These are phyloP conservation scores for Apiospora sp. DNA, from an alignment of 2,329 filamentous ascomycete species.

Conservation along the genomic window DNA sequence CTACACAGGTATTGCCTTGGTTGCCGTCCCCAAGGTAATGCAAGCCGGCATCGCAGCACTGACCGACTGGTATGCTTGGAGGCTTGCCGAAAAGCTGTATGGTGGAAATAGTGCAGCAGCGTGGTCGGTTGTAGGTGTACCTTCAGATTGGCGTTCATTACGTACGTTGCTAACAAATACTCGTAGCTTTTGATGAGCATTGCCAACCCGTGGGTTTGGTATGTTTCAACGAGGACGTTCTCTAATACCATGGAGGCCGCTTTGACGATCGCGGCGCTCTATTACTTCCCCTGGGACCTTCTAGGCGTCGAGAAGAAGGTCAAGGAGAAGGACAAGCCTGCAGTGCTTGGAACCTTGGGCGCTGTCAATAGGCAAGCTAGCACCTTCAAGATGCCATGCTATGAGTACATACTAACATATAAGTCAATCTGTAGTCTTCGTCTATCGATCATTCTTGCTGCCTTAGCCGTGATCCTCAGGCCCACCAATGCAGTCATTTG, in stretches of 20 bases:
- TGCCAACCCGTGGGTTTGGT: slow-evolving; percentile 94
- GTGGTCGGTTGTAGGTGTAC: slow-evolving; percentile 71
- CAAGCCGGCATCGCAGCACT: slow-evolving; percentile 82
- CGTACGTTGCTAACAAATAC: neutral
- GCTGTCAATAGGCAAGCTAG: slow-evolving; percentile 40
- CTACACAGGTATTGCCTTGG: slow-evolving; percentile 48
- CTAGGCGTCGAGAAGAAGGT: slow-evolving; percentile 51
- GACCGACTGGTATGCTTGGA: slow-evolving; percentile 89
- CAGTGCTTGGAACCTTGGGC: slow-evolving; percentile 38
- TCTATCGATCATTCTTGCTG: slow-evolving; percentile 76
- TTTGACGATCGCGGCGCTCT: slow-evolving; percentile 80
- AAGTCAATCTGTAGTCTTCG: slow-evolving; percentile 55
- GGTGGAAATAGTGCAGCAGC: slow-evolving; percentile 69
- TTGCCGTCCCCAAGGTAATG: slow-evolving; percentile 75
- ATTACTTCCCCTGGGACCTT: slow-evolving; percentile 87
- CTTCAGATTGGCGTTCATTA: neutral
- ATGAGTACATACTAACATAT: neutral
- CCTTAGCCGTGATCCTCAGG: slow-evolving; percentile 82
- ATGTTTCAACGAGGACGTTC: slow-evolving; percentile 89
- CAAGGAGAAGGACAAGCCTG: slow-evolving; percentile 49
- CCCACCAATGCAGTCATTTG: slow-evolving; percentile 92
- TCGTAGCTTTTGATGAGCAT: slow-evolving; percentile 72
- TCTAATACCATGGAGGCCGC: slow-evolving; percentile 95
- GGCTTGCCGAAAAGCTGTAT: slow-evolving; percentile 77
- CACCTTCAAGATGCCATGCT: slow-evolving; percentile 30